phyloP scores from a whole-genome alignment of 164 flowering plant species.

The Malania oleifera region DNA sequence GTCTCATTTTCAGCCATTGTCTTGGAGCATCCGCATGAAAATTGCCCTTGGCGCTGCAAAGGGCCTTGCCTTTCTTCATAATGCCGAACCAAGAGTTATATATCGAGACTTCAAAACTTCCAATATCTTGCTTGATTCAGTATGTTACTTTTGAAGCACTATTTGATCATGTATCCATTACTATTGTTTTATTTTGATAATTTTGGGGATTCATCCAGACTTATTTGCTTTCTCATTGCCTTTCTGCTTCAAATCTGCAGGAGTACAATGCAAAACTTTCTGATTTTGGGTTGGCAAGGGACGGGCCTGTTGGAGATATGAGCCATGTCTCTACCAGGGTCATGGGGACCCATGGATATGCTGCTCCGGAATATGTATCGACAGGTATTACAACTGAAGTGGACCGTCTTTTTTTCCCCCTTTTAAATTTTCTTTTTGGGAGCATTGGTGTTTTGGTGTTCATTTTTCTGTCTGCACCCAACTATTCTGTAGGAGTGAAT shows the following conservation, averaged over 20 bases:
- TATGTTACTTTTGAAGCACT: neutral
- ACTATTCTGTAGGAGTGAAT: too few relatives aligned
- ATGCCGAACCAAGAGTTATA: too few relatives aligned
- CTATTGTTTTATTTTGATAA: too few relatives aligned
- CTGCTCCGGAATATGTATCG: slow-evolving; percentile 15
- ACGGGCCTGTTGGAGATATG: slow-evolving; percentile 25
- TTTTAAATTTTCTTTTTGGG: too few relatives aligned
- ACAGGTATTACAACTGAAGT: too few relatives aligned
- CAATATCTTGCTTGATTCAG: slow-evolving; percentile 24
- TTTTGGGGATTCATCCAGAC: too few relatives aligned
- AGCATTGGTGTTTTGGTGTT: too few relatives aligned
- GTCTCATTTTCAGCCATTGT: slow-evolving; percentile 22
- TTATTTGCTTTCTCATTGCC: neutral
- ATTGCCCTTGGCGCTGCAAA: too few relatives aligned
- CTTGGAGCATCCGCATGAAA: slow-evolving; percentile 24
- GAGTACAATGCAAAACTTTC: slow-evolving; percentile 30
- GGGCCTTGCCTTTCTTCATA: too few relatives aligned
- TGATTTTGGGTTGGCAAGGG: slow-evolving; percentile 29
- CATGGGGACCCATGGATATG: slow-evolving; percentile 30
- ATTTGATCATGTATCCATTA: neutral
- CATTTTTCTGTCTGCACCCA: too few relatives aligned
- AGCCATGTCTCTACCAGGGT: slow-evolving; percentile 32
- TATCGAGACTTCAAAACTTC: slow-evolving; percentile 1
- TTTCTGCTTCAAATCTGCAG: slow-evolving; percentile 11
- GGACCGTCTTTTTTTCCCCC: too few relatives aligned